phyloP scores from a whole-genome alignment of 257 asterid genomes.

The Striga asiatica region DNA sequence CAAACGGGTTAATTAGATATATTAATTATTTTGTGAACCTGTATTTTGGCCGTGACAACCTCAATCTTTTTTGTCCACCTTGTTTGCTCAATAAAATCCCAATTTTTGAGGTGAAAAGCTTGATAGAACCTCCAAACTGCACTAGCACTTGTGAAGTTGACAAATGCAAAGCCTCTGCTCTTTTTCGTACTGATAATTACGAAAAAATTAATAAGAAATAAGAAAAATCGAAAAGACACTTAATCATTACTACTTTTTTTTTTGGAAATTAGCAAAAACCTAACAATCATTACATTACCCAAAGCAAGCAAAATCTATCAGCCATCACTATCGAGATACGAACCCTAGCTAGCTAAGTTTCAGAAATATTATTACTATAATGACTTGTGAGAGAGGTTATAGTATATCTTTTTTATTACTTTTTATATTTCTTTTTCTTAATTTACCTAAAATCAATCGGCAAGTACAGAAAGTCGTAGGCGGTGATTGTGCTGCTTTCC shows the following conservation, averaged over 20 bases:
- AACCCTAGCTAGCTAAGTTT: too few relatives aligned
- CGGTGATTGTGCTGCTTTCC: not conserved
- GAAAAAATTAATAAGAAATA: not conserved
- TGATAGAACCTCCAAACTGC: not conserved
- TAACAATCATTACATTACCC: too few relatives aligned
- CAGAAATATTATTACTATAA: too few relatives aligned
- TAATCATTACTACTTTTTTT: too few relatives aligned
- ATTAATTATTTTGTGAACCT: too few relatives aligned
- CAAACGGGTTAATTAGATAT: too few relatives aligned
- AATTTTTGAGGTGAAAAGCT: not conserved
- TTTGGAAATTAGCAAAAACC: too few relatives aligned
- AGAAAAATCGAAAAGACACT: not conserved
- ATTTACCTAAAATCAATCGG: not conserved
- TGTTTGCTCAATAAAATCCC: not conserved
- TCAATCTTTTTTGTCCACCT: not conserved
- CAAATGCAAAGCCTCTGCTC: not conserved
- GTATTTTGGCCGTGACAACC: not conserved
- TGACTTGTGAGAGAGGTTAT: too few relatives aligned
- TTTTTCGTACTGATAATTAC: not conserved
- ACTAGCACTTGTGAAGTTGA: not conserved
- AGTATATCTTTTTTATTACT: too few relatives aligned
- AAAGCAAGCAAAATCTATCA: too few relatives aligned
- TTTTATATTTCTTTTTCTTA: too few relatives aligned
- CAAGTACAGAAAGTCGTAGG: not conserved
- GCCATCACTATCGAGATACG: too few relatives aligned